Evolutionary conservation across 139 green algal species (phyloP).

Genomic region (Chlamydomonas asymmetrica): DNA sequence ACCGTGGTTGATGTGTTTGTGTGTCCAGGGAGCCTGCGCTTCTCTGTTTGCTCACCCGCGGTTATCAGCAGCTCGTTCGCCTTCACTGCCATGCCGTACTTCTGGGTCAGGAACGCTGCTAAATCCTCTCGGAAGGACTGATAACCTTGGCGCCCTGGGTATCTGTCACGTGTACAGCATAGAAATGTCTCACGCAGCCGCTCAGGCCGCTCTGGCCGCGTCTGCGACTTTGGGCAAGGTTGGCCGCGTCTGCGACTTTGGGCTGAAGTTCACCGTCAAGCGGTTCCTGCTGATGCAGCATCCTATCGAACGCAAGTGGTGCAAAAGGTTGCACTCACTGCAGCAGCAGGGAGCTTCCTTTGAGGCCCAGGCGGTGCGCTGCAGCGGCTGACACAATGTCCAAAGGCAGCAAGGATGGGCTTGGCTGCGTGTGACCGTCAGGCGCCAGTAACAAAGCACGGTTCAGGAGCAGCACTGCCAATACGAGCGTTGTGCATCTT

Average conservation of each 20-base stretch:
- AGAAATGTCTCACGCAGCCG: background rate
- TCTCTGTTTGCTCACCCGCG: slow-evolving; percentile 37
- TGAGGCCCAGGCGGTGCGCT: slow-evolving; percentile 17
- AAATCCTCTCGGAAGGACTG: slow-evolving; percentile 32
- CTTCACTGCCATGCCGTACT: slow-evolving; percentile 24
- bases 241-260: background rate
- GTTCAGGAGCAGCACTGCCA: background rate
- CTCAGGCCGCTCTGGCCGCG: background rate
- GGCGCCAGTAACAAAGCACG: background rate
- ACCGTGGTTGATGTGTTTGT: background rate
- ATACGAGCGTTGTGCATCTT: background rate
- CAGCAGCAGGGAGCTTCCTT: slow-evolving; percentile 27
- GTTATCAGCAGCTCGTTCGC: slow-evolving; percentile 38
- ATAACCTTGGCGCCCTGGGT: slow-evolving; percentile 43
- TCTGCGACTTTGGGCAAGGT: background rate
- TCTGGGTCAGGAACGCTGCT: slow-evolving; percentile 33
- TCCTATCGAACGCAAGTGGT: background rate
- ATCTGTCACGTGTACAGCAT: background rate
- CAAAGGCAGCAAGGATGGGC: slow-evolving; percentile 21
- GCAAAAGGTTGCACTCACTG: slow-evolving; percentile 14
- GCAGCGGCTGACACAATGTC: slow-evolving; percentile 23
- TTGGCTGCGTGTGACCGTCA: slow-evolving; percentile 17
- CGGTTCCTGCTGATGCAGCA: background rate
- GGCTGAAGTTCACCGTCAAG: no score
- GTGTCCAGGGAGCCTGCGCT: no score